A percentile compares a stretch with the other conserved stretches of the same genome.
phyloP scores from a whole-genome alignment of 805 yeast species.

The Kazachstania martiniae region DNA sequence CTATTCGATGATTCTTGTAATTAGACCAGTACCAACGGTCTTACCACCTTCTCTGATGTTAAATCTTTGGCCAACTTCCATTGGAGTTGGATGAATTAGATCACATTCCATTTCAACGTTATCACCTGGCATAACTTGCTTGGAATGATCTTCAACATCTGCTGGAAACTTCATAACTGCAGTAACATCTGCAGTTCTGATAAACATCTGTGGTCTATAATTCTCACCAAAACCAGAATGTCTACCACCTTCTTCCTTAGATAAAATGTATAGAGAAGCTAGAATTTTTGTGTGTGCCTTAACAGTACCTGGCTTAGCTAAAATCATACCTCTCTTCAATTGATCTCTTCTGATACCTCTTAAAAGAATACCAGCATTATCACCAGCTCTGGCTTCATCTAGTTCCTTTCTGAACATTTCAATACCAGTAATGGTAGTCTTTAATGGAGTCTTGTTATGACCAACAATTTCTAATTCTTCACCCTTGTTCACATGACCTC shows the following conservation, averaged over 20 bases:
- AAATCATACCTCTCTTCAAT: conserved; percentile 93
- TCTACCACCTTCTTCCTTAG: conserved; percentile 99
- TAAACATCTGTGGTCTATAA: conserved; percentile 96
- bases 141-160: conserved; percentile 68
- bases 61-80: conserved; percentile 96
- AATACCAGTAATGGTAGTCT: conserved; percentile 94
- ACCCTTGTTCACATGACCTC: conserved; percentile 96
- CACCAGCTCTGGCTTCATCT: conserved; percentile 97
- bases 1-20: conserved; percentile 75
- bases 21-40: conserved; percentile 97
- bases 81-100: conserved; percentile 80
- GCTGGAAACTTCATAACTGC: conserved; percentile 84
- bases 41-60: conserved; percentile 99
- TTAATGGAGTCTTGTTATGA: conserved; percentile 71
- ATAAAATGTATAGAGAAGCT: conserved; percentile 83
- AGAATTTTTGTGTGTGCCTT: conserved; percentile 89
- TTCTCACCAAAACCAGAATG: conserved; percentile 94
- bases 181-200: conserved; percentile 94
- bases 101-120: conserved; percentile 92
- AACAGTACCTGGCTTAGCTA: conserved; percentile 85
- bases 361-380: conserved; percentile 92
- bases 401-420: conserved; percentile 99
- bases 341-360: conserved; percentile 99
- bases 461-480: conserved; percentile 98
- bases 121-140: conserved; percentile 96